Percentiles rank a stretch among this genome's conserved stretches.
phyloP scores from a whole-genome alignment of 495 filamentous ascomycete genomes.

The Talaromyces adpressus region DNA sequence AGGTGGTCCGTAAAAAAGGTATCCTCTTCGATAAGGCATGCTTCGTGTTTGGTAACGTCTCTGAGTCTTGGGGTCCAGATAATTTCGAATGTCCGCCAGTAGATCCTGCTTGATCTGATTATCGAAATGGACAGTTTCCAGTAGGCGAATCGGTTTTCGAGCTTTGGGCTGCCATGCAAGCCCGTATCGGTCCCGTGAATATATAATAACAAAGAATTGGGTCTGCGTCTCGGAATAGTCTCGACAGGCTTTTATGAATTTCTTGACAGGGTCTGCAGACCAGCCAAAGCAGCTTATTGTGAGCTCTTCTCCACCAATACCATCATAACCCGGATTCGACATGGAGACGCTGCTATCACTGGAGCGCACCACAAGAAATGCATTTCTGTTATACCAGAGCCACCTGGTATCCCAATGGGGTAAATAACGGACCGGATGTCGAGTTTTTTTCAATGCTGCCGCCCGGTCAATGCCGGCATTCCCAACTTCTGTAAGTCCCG shows the following conservation, averaged over 20 bases:
- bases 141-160: slow-evolving; percentile 40
- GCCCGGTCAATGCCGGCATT: slow-evolving; percentile 1
- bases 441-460: slow-evolving; percentile 5
- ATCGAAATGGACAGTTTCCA: slow-evolving; percentile 81
- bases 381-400: slow-evolving; percentile 2
- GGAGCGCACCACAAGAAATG: slow-evolving; percentile 1
- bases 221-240: slow-evolving; percentile 4
- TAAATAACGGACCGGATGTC: not conserved
- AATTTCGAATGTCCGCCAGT: slow-evolving; percentile 25
- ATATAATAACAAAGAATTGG: slow-evolving; percentile 5
- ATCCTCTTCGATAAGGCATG: slow-evolving; percentile 56
- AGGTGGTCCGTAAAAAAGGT: slow-evolving; percentile 58
- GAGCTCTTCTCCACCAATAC: slow-evolving; percentile 4
- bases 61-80: slow-evolving; percentile 8
- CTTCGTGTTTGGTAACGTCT: slow-evolving; percentile 44
- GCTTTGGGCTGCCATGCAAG: slow-evolving; percentile 7
- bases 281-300: slow-evolving; percentile 8
- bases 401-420: slow-evolving; percentile 5
- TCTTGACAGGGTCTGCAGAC: slow-evolving; percentile 1
- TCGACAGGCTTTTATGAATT: slow-evolving; percentile 4
- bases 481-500: not conserved
- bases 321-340: slow-evolving; percentile 3
- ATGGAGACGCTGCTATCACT: not conserved
- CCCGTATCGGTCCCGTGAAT: slow-evolving; percentile 6
- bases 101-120: slow-evolving; percentile 62